phyloP scores from a whole-genome alignment of 352 stramenopile genomes.

The Pythium periplocum region DNA sequence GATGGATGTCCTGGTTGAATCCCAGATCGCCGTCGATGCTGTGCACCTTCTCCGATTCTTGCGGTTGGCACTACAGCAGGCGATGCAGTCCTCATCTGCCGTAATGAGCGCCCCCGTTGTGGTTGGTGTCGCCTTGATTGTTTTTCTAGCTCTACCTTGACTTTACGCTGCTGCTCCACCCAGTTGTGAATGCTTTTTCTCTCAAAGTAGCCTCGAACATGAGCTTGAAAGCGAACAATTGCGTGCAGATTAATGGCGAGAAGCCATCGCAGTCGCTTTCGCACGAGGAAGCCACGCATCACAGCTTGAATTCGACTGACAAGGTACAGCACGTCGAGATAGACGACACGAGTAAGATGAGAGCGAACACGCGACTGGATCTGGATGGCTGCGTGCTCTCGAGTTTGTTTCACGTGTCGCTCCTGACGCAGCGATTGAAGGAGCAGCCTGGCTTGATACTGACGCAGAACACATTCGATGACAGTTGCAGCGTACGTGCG shows the following conservation, averaged over 20 bases:
- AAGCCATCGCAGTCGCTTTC: slow-evolving; percentile 48
- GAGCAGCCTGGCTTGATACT: slow-evolving; percentile 16
- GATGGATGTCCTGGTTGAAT: no score
- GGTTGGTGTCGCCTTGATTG: no score
- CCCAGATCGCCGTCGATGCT: no score
- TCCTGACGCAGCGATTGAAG: slow-evolving; percentile 10
- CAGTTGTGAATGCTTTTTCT: no score
- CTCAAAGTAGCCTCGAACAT: slow-evolving; percentile 24
- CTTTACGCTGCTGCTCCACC: no score
- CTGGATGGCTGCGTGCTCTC: slow-evolving; percentile 27
- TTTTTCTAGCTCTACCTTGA: no score
- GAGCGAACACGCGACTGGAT: slow-evolving; percentile 52
- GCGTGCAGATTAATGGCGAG: slow-evolving; percentile 33
- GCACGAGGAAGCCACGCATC: slow-evolving; percentile 58
- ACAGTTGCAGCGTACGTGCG: slow-evolving; percentile 26
- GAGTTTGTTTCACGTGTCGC: slow-evolving; percentile 8
- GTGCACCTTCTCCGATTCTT: no score
- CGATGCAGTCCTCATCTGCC: no score
- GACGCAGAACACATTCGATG: slow-evolving; percentile 44
- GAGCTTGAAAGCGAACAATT: slow-evolving; percentile 44
- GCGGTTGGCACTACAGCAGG: no score
- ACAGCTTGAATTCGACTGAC: slow-evolving; percentile 73
- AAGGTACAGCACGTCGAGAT: slow-evolving; percentile 74
- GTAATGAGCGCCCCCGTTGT: no score
- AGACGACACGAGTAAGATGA: slow-evolving; percentile 72